Percentiles rank a stretch among this genome's conserved stretches.
These are phyloP conservation scores for Arabidopsis arenosa DNA, from an alignment of 345 rosid species.

Conservation along the genomic window DNA sequence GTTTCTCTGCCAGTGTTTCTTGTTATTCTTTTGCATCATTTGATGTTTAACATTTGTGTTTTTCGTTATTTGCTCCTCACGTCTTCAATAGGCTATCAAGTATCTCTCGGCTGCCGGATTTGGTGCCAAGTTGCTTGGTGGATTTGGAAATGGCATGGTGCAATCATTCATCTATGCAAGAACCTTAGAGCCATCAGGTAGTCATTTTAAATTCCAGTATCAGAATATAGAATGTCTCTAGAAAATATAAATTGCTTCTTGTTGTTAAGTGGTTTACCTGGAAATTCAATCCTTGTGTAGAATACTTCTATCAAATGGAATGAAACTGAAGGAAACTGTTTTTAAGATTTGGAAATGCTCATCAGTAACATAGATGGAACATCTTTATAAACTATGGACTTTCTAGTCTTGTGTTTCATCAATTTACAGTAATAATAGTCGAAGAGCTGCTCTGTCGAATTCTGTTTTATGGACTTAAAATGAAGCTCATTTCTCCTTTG, in stretches of 20 bases:
- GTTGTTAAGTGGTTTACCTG: constrained; percentile 4
- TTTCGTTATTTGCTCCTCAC: constrained; percentile 37
- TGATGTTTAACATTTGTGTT: constrained; percentile 25
- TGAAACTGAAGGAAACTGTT: not conserved
- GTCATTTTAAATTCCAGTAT: constrained; percentile 5
- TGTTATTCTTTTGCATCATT: constrained; percentile 17
- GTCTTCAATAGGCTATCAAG: constrained; percentile 75
- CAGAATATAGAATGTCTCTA: not conserved
- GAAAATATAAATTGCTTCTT: not conserved
- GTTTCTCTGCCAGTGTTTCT: constrained; percentile 36
- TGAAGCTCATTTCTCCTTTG: constrained; percentile 26
- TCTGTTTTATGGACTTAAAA: constrained; percentile 10
- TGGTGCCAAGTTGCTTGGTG: constrained; percentile 93
- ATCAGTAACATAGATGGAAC: not conserved
- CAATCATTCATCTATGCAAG: constrained; percentile 92
- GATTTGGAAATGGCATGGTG: constrained; percentile 95
- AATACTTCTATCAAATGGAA: not conserved
- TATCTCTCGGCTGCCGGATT: constrained; percentile 96
- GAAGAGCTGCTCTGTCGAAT: constrained; percentile 2
- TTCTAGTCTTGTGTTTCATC: constrained; percentile 1
- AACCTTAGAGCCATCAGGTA: constrained; percentile 78
- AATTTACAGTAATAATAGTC: not conserved
- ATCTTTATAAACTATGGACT: not conserved
- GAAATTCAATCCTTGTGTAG: constrained; percentile 10
- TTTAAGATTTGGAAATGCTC: constrained; percentile 7